Evolutionary conservation across 2,329 filamentous ascomycete species (phyloP).

Genomic region (Aspergillus texensis): DNA sequence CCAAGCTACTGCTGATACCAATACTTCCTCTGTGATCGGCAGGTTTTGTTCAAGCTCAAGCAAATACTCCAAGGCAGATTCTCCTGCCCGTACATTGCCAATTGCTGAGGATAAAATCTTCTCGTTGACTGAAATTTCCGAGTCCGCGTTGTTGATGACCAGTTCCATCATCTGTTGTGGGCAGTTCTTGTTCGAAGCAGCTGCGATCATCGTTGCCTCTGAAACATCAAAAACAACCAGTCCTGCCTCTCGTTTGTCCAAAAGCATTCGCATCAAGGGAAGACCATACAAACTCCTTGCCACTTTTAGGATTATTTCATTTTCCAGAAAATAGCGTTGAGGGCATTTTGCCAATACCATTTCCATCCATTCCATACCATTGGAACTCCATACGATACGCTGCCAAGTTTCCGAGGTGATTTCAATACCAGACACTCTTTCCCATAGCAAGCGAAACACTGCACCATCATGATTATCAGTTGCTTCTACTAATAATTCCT

Average conservation of each 20-base stretch:
- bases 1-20: neutral
- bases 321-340: neutral
- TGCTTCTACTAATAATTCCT: no score
- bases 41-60: neutral
- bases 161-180: neutral
- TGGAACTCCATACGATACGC: accelerated
- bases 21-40: neutral
- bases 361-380: neutral
- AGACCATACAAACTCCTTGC: accelerated
- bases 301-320: neutral
- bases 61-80: neutral
- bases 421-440: neutral
- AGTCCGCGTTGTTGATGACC: neutral
- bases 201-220: neutral
- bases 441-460: neutral
- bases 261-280: neutral
- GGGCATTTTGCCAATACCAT: accelerated
- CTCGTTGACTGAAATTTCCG: neutral
- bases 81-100: neutral
- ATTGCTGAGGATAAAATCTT: neutral
- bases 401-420: neutral
- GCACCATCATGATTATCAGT: no score
- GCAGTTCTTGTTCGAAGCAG: accelerated
- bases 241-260: neutral
- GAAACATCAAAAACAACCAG: neutral